Evolutionary conservation across 2,329 filamentous ascomycete species (phyloP).

Genomic region (Xylariaceae sp.): DNA sequence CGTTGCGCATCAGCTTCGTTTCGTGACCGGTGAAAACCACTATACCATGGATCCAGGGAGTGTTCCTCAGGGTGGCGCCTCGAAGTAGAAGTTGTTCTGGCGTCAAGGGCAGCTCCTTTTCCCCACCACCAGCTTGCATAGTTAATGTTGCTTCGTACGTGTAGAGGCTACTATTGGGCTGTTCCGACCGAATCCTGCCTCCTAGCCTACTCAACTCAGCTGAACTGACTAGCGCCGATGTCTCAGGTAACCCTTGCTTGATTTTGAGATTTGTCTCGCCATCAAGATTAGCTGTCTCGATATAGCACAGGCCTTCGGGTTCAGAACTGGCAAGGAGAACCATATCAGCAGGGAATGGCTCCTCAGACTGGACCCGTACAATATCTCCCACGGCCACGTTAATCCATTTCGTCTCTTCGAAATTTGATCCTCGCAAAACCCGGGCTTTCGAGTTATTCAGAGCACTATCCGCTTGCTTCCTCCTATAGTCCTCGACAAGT

Average conservation of each 20-base stretch:
- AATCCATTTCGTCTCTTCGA: slow-evolving; percentile 90
- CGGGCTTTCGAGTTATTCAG: slow-evolving; percentile 87
- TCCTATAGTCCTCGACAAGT: slow-evolving; percentile 88
- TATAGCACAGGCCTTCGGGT: slow-evolving; percentile 96
- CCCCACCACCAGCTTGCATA: slow-evolving; percentile 85
- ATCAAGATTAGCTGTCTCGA: slow-evolving; percentile 96
- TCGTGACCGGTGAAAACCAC: slow-evolving; percentile 98
- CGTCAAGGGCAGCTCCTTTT: slow-evolving; percentile 87
- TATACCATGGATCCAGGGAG: slow-evolving; percentile 93
- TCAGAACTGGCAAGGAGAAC: slow-evolving; percentile 94
- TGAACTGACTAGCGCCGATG: slow-evolving; percentile 82
- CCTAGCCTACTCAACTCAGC: slow-evolving; percentile 84
- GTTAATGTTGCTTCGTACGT: slow-evolving; percentile 97
- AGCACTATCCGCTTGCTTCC: slow-evolving; percentile 83
- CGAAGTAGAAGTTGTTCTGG: slow-evolving; percentile 92
- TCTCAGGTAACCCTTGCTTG: slow-evolving; percentile 96
- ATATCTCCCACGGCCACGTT: slow-evolving; percentile 93
- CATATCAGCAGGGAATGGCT: slow-evolving; percentile 92
- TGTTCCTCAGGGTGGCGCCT: slow-evolving; percentile 93
- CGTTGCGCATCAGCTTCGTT: slow-evolving; percentile 98
- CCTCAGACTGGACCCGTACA: slow-evolving; percentile 89
- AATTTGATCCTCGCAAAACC: slow-evolving; percentile 81
- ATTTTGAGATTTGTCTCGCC: slow-evolving; percentile 99
- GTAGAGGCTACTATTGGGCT: slow-evolving; percentile 97
- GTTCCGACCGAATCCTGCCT: slow-evolving; percentile 88